Evolutionary conservation across 2,329 filamentous ascomycete species (phyloP), one percentile per base, ranked within the genome.

Genomic region (Neurospora crassa): DNA sequence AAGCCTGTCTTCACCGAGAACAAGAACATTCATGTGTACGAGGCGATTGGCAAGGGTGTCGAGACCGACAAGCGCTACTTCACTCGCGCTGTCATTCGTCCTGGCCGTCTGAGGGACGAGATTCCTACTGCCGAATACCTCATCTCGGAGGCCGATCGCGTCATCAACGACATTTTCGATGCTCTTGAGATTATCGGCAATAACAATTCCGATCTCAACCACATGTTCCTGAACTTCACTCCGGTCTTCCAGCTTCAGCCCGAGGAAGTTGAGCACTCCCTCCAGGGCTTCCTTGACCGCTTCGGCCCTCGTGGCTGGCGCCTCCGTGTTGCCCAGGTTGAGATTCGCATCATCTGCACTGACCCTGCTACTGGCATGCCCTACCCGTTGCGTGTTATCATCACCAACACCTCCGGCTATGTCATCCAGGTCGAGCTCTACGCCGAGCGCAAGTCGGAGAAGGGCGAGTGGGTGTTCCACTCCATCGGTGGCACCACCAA

Each of bases 181-280:
- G 96, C 96, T 67, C 86, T 99, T 72, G 96, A 99, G 86, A 97
- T 99, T 77, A 96, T 97, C 79, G 96, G 96, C 79, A 97, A 97
- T 87, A 98, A 97, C 85, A 96, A 97, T 85, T 97, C 96, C 69
- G 96, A 99, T 86, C 88, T 99, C 79, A 99, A 99, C 87, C 96
- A 99, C 84, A 96, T 99, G 87, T 99, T 99, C 86, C 96, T 99
- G 87, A 98, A 99, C 88, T 99, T 99, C 85, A 96, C 93, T 0
- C 93, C 94, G 11, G 92, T 97, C 72, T 98, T 99, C 90, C 93
- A 94, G 80, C 89, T 99, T 68, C 87, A 93, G 78, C 94, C 96
- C 3, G 84, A 89, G 72, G 93, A 97, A 83, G 93, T 99, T 18
- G 94, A 98, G 83, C 89, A 96, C 82, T 95, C 93, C 40, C 89